Base-by-base conservation (phyloP, 805 yeast genomes). In the Brettanomyces naardenensis region DNA sequence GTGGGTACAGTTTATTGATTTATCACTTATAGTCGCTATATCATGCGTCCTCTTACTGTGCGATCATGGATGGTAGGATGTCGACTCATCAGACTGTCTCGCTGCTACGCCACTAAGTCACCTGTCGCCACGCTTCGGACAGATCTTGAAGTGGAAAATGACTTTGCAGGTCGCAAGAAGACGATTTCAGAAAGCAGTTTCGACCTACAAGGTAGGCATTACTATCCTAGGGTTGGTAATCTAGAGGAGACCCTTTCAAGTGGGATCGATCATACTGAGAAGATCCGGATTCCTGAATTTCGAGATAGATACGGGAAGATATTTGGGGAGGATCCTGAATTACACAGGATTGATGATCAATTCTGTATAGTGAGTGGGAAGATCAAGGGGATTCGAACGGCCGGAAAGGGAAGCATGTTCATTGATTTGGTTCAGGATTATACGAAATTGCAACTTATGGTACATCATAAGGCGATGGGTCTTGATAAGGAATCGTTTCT, bases 371-470 rank as follows among this genome's bases (percentile, higher is more conserved):
- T 70, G 6, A 71, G 75, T 43, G 95, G 95, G 1, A 71, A 78
- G 37, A 66, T 86, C 6, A 40, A 38, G 2, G 62, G 74, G 17
- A 67, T 86, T 0, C 56, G 95, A 28, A 69, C 65, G 36, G 67
- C 88, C 0, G 87, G 94, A 1, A 78, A 72, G 47, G 81, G 80
- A 1, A 69, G 85, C 61, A 58, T 72, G 29, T 86, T 86, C 49
- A 49, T 85, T 19, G 95, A 86, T 52, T 29, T 86, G 2, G 49
- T 64, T 0, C 90, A 82, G 48, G 90, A 83, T 48, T 66, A 59
- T 28, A 35, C 43, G 1, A 66, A 66, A 45, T 57, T 86, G 3
- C 95, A 86, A 53, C 48, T 83, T 0, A 77, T 80, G 48, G 71
- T 78, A 15, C 73, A 72, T 51, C 71, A 68, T 49, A 73, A 68